Conservation (phyloP, 2,329 filamentous ascomycete species). For the Cercospora berteroae region DNA sequence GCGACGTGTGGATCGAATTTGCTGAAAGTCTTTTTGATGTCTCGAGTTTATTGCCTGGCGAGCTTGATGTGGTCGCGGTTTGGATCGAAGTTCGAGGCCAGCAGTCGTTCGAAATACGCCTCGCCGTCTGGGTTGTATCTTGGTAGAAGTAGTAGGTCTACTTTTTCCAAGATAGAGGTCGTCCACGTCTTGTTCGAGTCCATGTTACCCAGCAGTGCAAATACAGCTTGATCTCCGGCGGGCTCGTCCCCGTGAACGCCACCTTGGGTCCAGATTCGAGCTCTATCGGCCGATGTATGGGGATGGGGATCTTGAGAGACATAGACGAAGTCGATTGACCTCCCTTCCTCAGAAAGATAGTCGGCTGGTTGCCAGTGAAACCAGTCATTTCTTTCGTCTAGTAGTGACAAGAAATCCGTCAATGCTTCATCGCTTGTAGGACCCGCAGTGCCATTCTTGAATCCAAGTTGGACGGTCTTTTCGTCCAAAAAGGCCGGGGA, state of each 20-base stretch:
- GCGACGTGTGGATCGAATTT: constrained; percentile 38
- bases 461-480: constrained; percentile 33
- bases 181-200: constrained; percentile 38
- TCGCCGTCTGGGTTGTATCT: constrained; percentile 42
- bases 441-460: constrained; percentile 35
- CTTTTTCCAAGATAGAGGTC: constrained; percentile 34
- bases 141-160: constrained; percentile 39
- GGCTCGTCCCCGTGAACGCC: constrained; percentile 41
- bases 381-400: constrained; percentile 39
- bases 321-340: constrained; percentile 32
- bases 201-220: constrained; percentile 40
- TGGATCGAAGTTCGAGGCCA: constrained; percentile 40
- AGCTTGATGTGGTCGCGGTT: constrained; percentile 42
- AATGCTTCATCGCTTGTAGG: constrained; percentile 34
- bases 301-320: constrained; percentile 25
- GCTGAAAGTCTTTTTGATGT: constrained; percentile 38
- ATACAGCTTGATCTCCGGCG: constrained; percentile 38
- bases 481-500: constrained; percentile 37
- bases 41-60: constrained; percentile 37
- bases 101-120: constrained; percentile 38
- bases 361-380: constrained; percentile 32
- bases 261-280: constrained; percentile 41
- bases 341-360: constrained; percentile 38
- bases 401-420: constrained; percentile 29
- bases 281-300: constrained; percentile 25